Percentiles rank a stretch among this genome's conserved stretches.
phyloP scores from a whole-genome alignment of 1,284 basidiomycete genomes.

The Sphaerobolus stellatus region DNA sequence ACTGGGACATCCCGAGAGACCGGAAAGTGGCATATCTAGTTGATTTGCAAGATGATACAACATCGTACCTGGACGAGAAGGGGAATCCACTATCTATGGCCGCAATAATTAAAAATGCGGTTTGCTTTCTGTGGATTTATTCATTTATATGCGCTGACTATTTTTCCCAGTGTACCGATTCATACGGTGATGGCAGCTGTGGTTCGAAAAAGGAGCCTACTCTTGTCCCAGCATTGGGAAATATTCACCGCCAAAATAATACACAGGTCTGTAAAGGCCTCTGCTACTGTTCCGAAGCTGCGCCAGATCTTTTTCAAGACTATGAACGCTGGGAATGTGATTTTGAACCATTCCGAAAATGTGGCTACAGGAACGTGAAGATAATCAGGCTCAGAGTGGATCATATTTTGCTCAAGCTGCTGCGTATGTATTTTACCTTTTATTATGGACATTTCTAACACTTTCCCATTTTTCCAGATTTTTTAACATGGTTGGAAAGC shows the following conservation, averaged over 20 bases:
- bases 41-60: background rate
- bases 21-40: background rate
- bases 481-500: background rate
- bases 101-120: background rate
- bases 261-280: background rate
- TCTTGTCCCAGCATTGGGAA: background rate
- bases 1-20: background rate
- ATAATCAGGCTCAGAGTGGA: background rate
- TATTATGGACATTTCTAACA: background rate
- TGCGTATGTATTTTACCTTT: background rate
- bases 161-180: conserved; percentile 1
- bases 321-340: background rate
- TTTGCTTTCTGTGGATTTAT: no score
- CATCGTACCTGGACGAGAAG: background rate
- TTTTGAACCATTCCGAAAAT: conserved; percentile 1
- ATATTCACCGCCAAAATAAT: background rate
- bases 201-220: background rate
- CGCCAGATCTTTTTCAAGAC: background rate
- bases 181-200: background rate
- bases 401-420: background rate
- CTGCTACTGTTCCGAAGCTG: background rate
- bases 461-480: background rate
- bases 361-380: background rate
- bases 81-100: background rate
- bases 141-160: no score